Conservation (phyloP, 768 basidiomycete species). For the Boletus reticuloceps region DNA sequence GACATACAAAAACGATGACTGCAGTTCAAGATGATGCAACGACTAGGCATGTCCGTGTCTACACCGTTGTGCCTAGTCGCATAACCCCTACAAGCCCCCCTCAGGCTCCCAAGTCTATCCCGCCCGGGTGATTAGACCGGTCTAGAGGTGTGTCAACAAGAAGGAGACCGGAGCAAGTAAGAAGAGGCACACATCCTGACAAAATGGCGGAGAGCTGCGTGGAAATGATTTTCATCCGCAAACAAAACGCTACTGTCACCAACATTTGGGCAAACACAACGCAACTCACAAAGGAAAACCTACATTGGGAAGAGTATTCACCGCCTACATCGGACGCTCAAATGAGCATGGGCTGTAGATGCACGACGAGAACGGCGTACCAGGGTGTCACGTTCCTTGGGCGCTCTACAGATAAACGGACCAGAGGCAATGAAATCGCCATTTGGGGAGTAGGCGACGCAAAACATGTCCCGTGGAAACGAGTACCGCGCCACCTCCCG, state of each 20-base stretch:
- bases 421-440: constrained; percentile 20
- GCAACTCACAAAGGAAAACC: background rate
- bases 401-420: constrained; percentile 13
- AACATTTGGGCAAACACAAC: background rate
- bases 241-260: background rate
- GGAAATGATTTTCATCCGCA: background rate
- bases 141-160: background rate
- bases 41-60: background rate
- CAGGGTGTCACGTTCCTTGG: constrained; percentile 1
- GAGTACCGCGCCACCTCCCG: constrained; percentile 17
- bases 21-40: background rate
- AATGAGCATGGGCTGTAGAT: background rate
- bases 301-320: constrained; percentile 6
- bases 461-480: constrained; percentile 23
- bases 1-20: background rate
- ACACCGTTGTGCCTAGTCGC: background rate
- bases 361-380: constrained; percentile 2
- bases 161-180: background rate
- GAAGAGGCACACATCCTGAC: constrained; percentile 4
- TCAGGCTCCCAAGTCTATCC: background rate
- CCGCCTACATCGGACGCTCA: background rate
- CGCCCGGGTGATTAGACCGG: background rate
- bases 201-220: background rate
- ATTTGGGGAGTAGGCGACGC: constrained; percentile 22
- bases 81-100: background rate